phyloP scores from a whole-genome alignment of 441 rosid species.

The Kokia cookei region DNA sequence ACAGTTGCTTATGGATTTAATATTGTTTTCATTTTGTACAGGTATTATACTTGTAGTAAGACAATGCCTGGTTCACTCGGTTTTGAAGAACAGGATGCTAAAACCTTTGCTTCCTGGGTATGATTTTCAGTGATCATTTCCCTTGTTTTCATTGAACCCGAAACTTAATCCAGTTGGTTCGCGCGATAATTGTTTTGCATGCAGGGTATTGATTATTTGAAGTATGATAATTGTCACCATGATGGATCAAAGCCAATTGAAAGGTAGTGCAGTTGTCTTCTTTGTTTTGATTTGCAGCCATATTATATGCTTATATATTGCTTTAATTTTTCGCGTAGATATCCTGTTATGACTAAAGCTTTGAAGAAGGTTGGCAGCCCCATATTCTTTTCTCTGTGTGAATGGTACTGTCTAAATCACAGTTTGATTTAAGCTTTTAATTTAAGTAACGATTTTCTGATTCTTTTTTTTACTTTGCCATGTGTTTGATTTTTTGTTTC shows the following conservation, averaged over 20 bases:
- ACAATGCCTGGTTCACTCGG: slow-evolving; percentile 75
- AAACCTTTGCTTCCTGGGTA: slow-evolving; percentile 78
- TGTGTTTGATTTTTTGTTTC: not conserved
- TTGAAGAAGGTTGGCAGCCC: slow-evolving; percentile 58
- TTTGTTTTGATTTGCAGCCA: not conserved
- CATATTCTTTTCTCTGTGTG: slow-evolving; percentile 68
- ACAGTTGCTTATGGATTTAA: not conserved
- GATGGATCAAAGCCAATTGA: slow-evolving; percentile 51
- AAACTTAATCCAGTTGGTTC: not conserved
- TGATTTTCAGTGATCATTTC: not conserved
- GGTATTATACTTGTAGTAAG: slow-evolving; percentile 62
- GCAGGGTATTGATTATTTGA: slow-evolving; percentile 74
- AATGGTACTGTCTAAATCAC: slow-evolving; percentile 38
- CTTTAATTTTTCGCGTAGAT: slow-evolving; percentile 31
- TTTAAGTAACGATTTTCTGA: not conserved
- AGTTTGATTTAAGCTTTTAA: not conserved
- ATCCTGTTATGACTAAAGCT: slow-evolving; percentile 68
- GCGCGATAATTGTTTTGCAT: not conserved
- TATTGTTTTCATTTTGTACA: slow-evolving; percentile 13
- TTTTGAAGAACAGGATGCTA: slow-evolving; percentile 69
- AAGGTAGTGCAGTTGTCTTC: slow-evolving; percentile 35
- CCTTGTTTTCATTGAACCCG: not conserved
- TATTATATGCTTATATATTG: not conserved
- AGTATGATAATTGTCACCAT: slow-evolving; percentile 67
- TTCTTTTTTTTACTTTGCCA: not conserved